Percentiles rank a stretch among this genome's conserved stretches.
phyloP scores from a whole-genome alignment of 257 asterid genomes.

The Solanum chiquidenum region DNA sequence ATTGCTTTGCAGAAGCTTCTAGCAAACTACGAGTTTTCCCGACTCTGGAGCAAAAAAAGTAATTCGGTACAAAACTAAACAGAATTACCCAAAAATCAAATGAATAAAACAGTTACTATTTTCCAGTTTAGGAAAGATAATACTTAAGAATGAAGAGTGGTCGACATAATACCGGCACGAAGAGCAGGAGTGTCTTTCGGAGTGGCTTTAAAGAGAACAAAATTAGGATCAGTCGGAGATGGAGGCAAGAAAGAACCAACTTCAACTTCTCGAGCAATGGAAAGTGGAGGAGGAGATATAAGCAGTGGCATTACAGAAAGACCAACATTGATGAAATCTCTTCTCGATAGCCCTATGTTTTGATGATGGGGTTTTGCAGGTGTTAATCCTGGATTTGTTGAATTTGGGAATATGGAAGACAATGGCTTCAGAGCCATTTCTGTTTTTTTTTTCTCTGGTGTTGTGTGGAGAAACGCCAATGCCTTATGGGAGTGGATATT shows the following conservation, averaged over 20 bases:
- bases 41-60: background rate
- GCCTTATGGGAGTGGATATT: background rate
- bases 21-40: background rate
- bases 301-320: constrained; percentile 37
- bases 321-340: constrained; percentile 53
- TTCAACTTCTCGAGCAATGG: constrained; percentile 67
- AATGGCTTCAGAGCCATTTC: constrained; percentile 39
- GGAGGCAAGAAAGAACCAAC: constrained; percentile 81
- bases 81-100: background rate
- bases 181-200: constrained; percentile 93
- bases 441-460: background rate
- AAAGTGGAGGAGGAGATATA: constrained; percentile 27
- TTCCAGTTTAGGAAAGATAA: background rate
- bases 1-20: background rate
- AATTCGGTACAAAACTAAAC: background rate
- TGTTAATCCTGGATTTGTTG: constrained; percentile 21
- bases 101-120: background rate
- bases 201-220: constrained; percentile 79
- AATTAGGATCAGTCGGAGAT: constrained; percentile 60
- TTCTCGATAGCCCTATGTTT: constrained; percentile 27
- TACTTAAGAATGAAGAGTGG: background rate
- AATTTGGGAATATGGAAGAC: constrained; percentile 15
- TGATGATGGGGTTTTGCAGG: constrained; percentile 10
- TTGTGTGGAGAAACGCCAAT: background rate
- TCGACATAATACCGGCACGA: constrained; percentile 71